Percentiles rank a stretch among this genome's conserved stretches.
Evolutionary conservation across 2,329 filamentous ascomycete species (phyloP).

Genomic region (Aspergillus sojae): DNA sequence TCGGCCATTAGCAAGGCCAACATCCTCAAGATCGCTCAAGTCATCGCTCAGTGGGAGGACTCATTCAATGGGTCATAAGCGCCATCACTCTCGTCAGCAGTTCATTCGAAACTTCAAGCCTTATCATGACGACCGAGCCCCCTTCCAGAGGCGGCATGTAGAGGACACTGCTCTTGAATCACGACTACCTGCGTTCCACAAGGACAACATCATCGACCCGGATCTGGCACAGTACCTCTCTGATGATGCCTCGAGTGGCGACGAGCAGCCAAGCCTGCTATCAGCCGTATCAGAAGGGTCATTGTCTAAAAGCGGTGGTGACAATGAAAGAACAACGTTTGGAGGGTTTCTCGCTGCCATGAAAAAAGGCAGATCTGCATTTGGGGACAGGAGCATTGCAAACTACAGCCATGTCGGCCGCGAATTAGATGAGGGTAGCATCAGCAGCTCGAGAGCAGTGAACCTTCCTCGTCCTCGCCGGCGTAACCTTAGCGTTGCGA

Average conservation of each 20-base stretch:
- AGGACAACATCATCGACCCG: constrained; percentile 97
- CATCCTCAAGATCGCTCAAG: constrained; percentile 85
- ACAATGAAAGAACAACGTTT: constrained; percentile 74
- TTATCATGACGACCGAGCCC: constrained; percentile 76
- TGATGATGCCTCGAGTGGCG: constrained; percentile 87
- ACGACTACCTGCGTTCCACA: constrained; percentile 87
- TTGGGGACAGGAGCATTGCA: constrained; percentile 74
- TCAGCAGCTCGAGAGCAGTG: constrained; percentile 61
- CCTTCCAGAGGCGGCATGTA: constrained; percentile 75
- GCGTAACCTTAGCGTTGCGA: constrained; percentile 82
- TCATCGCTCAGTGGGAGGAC: constrained; percentile 70
- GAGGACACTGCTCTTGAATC: constrained; percentile 68
- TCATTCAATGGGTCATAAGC: constrained; percentile 78
- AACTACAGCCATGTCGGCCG: constrained; percentile 70
- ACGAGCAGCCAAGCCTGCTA: constrained; percentile 88
- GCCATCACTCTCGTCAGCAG: constrained; percentile 86
- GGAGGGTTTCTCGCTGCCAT: constrained; percentile 71
- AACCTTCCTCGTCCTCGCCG: constrained; percentile 68
- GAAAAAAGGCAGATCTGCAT: constrained; percentile 72
- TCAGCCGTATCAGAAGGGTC: constrained; percentile 68
- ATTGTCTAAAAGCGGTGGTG: constrained; percentile 64
- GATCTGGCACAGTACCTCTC: constrained; percentile 95
- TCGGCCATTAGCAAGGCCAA: constrained; percentile 78
- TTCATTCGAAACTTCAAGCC: constrained; percentile 75
- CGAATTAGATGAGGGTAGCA: constrained; percentile 66